Conservation (phyloP, 768 basidiomycete genomes). For the Mycena rebaudengoi region DNA sequence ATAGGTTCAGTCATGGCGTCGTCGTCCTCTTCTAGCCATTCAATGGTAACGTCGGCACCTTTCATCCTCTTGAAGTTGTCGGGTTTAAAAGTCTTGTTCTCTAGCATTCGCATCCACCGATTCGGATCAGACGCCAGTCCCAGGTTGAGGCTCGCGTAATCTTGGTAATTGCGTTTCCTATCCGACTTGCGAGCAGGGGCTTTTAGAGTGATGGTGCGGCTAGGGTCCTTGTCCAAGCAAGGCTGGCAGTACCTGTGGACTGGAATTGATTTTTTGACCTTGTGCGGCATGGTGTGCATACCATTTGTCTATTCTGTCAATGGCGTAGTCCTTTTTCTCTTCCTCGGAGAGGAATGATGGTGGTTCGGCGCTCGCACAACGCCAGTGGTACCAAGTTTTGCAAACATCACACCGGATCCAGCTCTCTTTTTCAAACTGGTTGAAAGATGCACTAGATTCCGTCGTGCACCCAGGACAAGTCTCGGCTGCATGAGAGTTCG, state of each 20-base stretch:
- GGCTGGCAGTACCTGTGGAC: constrained; percentile 70
- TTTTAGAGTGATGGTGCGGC: constrained; percentile 75
- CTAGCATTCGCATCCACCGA: constrained; percentile 75
- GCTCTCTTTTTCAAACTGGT: constrained; percentile 65
- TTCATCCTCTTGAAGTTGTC: constrained; percentile 74
- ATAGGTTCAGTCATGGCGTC: constrained; percentile 85
- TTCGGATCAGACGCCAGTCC: constrained; percentile 70
- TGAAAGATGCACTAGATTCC: constrained; percentile 38
- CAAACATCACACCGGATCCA: constrained; percentile 89
- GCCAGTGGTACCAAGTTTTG: constrained; percentile 87
- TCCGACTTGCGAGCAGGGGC: constrained; percentile 83
- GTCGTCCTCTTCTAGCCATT: constrained; percentile 80
- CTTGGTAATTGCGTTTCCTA: constrained; percentile 75
- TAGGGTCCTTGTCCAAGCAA: constrained; percentile 68
- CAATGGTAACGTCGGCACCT: constrained; percentile 69
- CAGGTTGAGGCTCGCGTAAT: constrained; percentile 81
- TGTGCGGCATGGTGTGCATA: constrained; percentile 40
- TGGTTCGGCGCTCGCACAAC: constrained; percentile 58
- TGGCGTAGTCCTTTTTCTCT: constrained; percentile 61
- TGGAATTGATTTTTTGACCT: constrained; percentile 6
- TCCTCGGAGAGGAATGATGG: constrained; percentile 20
- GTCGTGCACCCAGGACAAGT: constrained; percentile 63
- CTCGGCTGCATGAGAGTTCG: constrained; percentile 29
- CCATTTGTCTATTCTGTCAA: constrained; percentile 83
- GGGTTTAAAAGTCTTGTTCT: constrained; percentile 68